Base-by-base conservation (phyloP, 805 yeast genomes). In the Phaffomyces thermotolerans region DNA sequence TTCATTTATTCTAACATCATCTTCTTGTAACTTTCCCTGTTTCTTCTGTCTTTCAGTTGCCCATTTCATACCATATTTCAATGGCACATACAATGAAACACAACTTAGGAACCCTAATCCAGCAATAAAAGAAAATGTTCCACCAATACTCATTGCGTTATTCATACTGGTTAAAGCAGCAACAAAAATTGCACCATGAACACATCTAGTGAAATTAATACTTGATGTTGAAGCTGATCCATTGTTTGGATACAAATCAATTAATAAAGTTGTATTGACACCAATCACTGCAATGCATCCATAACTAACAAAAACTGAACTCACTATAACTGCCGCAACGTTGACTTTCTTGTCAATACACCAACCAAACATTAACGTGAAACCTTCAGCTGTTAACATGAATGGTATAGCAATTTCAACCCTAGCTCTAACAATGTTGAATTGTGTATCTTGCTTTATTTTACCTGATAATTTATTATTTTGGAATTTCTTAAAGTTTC, bases 161-260 rank as follows among this genome's bases (percentile, higher is more conserved):
- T 70, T 66, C 91, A 89, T 84, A 39, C 64, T 70, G 18, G 78
- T 72, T 18, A 86, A 66, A 3, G 79, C 80, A 1, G 85, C 93
- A 18, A 83, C 71, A 36, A 84, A 79, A 1, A 77, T 71, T 0
- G 95, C 95, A 27, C 82, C 81, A 39, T 78, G 53, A n/a, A 76
- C 66, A 57, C 96, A 89, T 52, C 96, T 67, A 20, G 79, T 69
- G 25, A 88, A 64, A 56, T 89, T 89, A 49, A 82, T 69, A 40
- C 84, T 71, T 9, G 93, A 82, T 1, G 87, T 74, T 5, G 90
- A 82, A 4, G 91, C 76, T 0, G 95, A 85, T 1, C 88, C 72
- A 38, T 73, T 73, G 4, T 70, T 61, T 0, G 96, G 95, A 49
- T 73, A 80, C 45, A 87, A 57, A 56, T 89, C 96, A n/a, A 87